Evolutionary conservation across 2,329 filamentous ascomycete genomes (phyloP), one percentile per base, ranked within the genome.

Genomic region (Ophiosphaerella narmari): DNA sequence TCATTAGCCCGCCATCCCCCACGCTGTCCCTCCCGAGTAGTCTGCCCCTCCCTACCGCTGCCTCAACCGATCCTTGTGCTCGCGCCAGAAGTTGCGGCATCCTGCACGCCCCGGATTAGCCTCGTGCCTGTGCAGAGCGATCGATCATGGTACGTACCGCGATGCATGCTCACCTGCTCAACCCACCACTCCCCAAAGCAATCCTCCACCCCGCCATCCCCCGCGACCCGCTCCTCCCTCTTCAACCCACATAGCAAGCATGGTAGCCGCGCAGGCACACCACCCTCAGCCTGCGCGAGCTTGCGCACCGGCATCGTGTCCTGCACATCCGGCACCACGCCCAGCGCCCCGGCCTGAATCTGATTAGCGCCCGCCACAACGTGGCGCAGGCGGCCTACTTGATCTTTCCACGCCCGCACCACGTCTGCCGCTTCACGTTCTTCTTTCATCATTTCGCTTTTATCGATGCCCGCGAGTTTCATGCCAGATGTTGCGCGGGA

Each of bases 131-230:
- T 21, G 18, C 18, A 21, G 4, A 21, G 18, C 4, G 18, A 21
- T 21, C 4, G 18, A 21, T 21, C 4, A 21, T 21, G 18, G 18
- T 21, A 52, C 63, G 42, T 58, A 72, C 70, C 90, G 88, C 91
- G 92, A 71, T 93, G 78, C 77, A 80, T 79, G 46, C 73, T 76
- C 48, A 74, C 67, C 35, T 77, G 87, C 39, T 97, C 91, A 36
- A 88, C 80, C 93, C 93, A 97, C 90, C 91, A 97, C 76, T 97
- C 93, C 11, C 91, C 91, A 78, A 97, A 97, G 70, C 89, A 91
- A 72, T 97, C 93, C 63, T 93, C 86, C 7, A 95, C 85, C 23
- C 86, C 81, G 44, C 86, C 77, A 65, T 96, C 91, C 31, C 86
- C 90, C 16, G 77, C 73, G 9, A 97, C 80, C 42, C 93, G 82